Base-by-base conservation (phyloP, 495 filamentous ascomycete genomes). In the Hypoxylon rickii region DNA sequence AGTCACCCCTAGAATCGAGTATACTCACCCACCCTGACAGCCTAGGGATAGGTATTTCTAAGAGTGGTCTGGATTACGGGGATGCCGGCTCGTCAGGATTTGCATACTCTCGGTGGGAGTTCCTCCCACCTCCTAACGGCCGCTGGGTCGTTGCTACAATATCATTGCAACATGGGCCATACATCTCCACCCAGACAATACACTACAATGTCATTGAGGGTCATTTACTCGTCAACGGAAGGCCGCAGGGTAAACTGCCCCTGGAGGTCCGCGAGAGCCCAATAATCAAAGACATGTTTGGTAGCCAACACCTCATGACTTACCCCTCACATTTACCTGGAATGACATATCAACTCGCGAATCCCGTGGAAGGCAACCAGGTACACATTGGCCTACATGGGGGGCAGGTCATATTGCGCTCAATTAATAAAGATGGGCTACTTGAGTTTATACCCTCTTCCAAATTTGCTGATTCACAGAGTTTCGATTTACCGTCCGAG, bases 341-440 rank as follows among this genome's bases (percentile, higher is more conserved):
- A 0, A 83, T 84, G 78, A 67, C 65, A 15, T 70, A 81, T 46
- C 56, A 63, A 5, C 58, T 82, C 3, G 67, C 65, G 10, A 58
- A 42, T 33, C 26, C 1, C 4, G 58, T 68, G 8, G 2, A 66
- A 16, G 58, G 49, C 0, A 67, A 80, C 39, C 48, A 74, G 21
- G 64, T 85, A 3, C 79, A 84, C 61, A 62, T 84, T 39, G 81
- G 80, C 1, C 62, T 75, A 33, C 73, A 77, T 7, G 51, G 68
- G 8, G 59, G 55, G 0, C 19, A 61, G 2, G 57, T 71, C 10
- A 47, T 83, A 5, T 68, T 83, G 18, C 57, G 78, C 24, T 73
- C 76, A 3, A 16, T 1, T 1, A 16, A 42, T 0, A 8, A 22
- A 2, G 33, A 38, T 5, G 36, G 12, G 3, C 17, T 70, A 6